These are phyloP conservation scores for Colletotrichum coccodes DNA, from an alignment of 2,329 filamentous ascomycete species.

Conservation along the genomic window DNA sequence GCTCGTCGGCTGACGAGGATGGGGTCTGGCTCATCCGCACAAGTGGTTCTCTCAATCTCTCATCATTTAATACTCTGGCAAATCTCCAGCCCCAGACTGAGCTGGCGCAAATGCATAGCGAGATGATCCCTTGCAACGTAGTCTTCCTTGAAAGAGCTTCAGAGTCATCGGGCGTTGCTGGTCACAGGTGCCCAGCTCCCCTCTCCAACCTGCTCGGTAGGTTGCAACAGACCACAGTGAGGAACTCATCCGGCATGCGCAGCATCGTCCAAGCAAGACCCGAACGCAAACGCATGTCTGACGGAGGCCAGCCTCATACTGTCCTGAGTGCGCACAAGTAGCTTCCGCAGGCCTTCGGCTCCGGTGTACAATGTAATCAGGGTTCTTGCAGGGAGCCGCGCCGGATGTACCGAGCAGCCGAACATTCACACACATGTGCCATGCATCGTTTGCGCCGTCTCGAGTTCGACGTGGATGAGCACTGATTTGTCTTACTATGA, in stretches of 20 bases:
- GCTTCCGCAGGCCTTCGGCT: not conserved
- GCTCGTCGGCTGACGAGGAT: too few species aligned
- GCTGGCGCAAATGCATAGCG: too few species aligned
- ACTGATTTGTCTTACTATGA: constrained; percentile 3
- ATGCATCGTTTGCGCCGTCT: too few species aligned
- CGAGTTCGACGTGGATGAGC: not conserved
- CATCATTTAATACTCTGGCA: not conserved
- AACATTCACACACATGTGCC: not conserved
- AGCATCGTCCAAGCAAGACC: too few species aligned
- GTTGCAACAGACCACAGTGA: not conserved
- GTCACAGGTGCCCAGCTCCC: not conserved
- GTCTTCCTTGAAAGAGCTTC: not conserved
- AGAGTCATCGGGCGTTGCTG: not conserved
- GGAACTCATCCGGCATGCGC: too few species aligned
- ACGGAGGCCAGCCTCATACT: not conserved
- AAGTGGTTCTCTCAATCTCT: too few species aligned
- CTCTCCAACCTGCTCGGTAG: too few species aligned
- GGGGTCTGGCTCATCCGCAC: not conserved
- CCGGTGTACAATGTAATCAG: not conserved
- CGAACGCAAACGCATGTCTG: too few species aligned
- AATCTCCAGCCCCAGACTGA: not conserved
- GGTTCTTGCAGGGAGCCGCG: too few species aligned
- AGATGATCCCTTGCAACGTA: too few species aligned
- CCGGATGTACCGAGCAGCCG: not conserved
- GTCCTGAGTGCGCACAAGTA: too few species aligned